These are phyloP conservation scores for Backusella tuberculispora DNA, from an alignment of 192 early-diverging fungal species.

Conservation along the genomic window DNA sequence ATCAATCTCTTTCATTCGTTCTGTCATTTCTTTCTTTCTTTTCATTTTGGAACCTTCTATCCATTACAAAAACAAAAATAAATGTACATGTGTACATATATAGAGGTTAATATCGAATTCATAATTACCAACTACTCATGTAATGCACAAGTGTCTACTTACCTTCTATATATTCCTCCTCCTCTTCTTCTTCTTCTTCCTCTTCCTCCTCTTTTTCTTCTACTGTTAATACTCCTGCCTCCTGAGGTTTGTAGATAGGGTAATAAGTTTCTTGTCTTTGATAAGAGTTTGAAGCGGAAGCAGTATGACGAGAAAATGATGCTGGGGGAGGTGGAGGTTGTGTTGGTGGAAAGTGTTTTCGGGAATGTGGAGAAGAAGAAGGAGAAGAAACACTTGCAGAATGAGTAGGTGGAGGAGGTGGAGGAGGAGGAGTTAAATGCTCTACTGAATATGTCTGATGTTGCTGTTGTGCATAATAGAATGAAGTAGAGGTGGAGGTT, in stretches of 20 bases:
- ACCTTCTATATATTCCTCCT: background rate
- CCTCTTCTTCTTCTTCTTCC: background rate
- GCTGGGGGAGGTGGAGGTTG: background rate
- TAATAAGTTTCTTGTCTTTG: background rate
- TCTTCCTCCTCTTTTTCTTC: background rate
- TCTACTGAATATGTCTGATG: background rate
- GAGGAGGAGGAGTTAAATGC: background rate
- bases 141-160: background rate
- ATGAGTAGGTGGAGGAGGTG: background rate
- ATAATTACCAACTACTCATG: background rate
- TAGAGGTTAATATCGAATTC: background rate
- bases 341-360: background rate
- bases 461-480: background rate
- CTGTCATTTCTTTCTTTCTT: conserved; percentile 16
- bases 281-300: background rate
- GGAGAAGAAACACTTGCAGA: background rate
- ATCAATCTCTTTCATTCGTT: conserved; percentile 14
- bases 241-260: background rate
- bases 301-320: background rate
- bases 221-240: background rate
- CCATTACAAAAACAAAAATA: background rate
- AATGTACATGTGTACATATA: too few species aligned
- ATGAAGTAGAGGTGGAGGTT: background rate
- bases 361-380: background rate
- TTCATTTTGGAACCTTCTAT: background rate